Percentiles rank a stretch among this genome's conserved stretches.
phyloP scores from a whole-genome alignment of 768 basidiomycete species.

The Suillus subluteus region DNA sequence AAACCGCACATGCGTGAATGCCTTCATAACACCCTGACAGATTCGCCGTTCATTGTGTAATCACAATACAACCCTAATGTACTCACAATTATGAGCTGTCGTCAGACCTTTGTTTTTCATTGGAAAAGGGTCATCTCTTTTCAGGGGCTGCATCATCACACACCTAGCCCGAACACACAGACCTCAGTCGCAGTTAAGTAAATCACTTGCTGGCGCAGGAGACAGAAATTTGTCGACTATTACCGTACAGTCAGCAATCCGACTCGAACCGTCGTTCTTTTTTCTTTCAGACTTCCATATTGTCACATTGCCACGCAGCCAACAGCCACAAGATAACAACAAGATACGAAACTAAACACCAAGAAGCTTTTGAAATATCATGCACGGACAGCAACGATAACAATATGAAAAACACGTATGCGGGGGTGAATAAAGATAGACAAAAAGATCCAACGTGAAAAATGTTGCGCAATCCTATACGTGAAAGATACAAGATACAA shows the following conservation, averaged over 20 bases:
- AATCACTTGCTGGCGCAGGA: not conserved
- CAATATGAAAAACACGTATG: not conserved
- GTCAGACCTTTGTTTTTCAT: not conserved
- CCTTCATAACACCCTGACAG: not conserved
- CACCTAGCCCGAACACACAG: not conserved
- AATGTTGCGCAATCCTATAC: not conserved
- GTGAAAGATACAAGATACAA: not conserved
- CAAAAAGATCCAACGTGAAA: constrained; percentile 2
- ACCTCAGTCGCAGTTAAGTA: not conserved
- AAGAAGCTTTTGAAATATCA: not conserved
- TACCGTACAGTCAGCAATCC: not conserved
- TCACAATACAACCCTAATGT: not conserved
- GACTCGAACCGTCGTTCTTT: not conserved
- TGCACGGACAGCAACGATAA: not conserved
- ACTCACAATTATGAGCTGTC: not conserved
- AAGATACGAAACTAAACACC: not conserved
- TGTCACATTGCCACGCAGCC: not conserved
- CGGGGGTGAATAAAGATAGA: constrained; percentile 6
- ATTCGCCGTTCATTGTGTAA: not conserved
- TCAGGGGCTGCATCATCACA: not conserved
- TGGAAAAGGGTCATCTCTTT: not conserved
- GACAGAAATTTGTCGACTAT: not conserved
- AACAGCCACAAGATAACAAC: not conserved
- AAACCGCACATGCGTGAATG: not conserved
- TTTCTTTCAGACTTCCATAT: not conserved